Base-by-base conservation (phyloP, 306 rosid species). In the Cicer yamashitae region DNA sequence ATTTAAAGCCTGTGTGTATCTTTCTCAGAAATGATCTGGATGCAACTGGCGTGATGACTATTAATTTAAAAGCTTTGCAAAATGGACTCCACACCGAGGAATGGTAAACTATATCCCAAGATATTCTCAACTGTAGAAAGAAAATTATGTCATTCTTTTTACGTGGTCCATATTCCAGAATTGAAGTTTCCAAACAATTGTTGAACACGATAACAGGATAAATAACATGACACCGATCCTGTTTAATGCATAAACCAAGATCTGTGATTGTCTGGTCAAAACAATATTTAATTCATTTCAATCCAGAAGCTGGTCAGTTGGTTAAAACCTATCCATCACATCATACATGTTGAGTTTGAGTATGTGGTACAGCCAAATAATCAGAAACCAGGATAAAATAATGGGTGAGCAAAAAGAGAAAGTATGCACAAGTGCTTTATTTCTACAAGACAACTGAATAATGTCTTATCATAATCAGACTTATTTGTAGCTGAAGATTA, bases 381-480 rank as follows among this genome's bases (percentile, higher is more conserved):
- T 54, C 34, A 30, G 12, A 54, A 54, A 54, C 61, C 61, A 8
- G 37, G 61, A 54, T 54, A 56, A 56, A 56, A 56, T 8, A 56
- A 10, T 51, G 17, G 74, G 47, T 37, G 38, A 37, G 63, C 61
- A 51, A 34, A 38, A 37, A 37, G 17, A 70, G 74, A 12, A 51
- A 51, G 48, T 17, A 34, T 68, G 43, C 44, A 47, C 22, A 68
- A 12, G 44, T 5, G 58, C 13, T 22, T 30, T 48, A 67, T 17
- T 12, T 66, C 71, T 47, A 68, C 73, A 68, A 34, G 30, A 68
- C 40, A 48, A 68, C 40, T 10, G 57, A 65, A 73, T 37, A 43
- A 54, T 43, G 59, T 20, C 58, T 64, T 47, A 52, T 65, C 41
- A 47, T 53, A 53, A 51, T 79, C 11, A 54, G 47, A 73, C 71